These are phyloP conservation scores for Beverwykella pulmonaria DNA, from an alignment of 495 filamentous ascomycete genomes.

Conservation along the genomic window DNA sequence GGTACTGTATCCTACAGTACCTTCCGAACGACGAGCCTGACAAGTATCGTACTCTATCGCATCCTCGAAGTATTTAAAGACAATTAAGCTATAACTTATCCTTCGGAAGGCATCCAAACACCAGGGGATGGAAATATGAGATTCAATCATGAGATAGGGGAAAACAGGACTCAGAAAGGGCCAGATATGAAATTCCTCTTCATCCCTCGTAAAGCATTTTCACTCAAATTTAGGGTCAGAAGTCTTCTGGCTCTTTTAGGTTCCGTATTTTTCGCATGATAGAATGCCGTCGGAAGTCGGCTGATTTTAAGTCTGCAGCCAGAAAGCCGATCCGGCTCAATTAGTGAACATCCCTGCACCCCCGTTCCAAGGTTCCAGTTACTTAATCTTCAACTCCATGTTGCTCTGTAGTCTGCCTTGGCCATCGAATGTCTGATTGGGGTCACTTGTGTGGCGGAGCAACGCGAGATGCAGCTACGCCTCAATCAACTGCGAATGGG, in stretches of 20 bases:
- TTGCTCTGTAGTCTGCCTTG: slow-evolving; percentile 6
- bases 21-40: too few species aligned
- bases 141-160: neutral
- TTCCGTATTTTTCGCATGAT: slow-evolving; percentile 3
- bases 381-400: neutral
- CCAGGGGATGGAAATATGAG: neutral
- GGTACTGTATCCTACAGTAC: too few species aligned
- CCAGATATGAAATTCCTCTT: slow-evolving; percentile 4
- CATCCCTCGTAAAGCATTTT: neutral
- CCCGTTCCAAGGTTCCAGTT: neutral
- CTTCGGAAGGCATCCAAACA: neutral
- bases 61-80: neutral
- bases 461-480: slow-evolving; percentile 1
- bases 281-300: neutral
- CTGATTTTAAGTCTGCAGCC: neutral
- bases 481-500: slow-evolving; percentile 7
- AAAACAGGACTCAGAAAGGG: neutral
- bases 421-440: neutral
- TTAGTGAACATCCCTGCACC: neutral
- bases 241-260: neutral
- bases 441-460: slow-evolving; percentile 1
- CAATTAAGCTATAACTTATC: neutral
- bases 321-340: neutral
- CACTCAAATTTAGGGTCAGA: neutral
- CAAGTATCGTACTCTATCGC: too few species aligned